A percentile compares a stretch with the other conserved stretches of the same genome.
Evolutionary conservation across 306 rosid species (phyloP).

Genomic region (Ceratonia siliqua): DNA sequence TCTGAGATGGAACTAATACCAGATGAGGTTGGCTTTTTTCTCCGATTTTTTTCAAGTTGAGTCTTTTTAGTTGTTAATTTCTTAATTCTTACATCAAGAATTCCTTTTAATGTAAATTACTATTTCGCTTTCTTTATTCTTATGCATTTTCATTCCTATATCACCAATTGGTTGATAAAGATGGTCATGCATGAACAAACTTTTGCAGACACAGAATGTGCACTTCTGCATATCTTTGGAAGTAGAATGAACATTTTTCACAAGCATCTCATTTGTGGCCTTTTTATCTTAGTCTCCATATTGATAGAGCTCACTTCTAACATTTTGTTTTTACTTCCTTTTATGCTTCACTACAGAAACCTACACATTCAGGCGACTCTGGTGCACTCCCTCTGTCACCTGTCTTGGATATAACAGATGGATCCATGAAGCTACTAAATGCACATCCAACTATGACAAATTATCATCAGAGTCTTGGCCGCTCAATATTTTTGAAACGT

Average conservation of each 20-base stretch:
- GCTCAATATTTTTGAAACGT: conserved; percentile 71
- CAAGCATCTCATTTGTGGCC: no score
- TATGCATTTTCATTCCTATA: conserved; percentile 3
- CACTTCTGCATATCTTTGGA: background rate
- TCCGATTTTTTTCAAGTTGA: conserved; percentile 16
- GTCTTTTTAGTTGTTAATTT: no score
- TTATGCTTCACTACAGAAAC: conserved; percentile 39
- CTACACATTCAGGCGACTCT: conserved; percentile 48
- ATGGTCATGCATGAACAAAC: conserved; percentile 22
- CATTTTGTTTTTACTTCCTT: background rate
- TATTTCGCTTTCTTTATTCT: background rate
- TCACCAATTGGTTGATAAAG: background rate
- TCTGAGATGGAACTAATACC: conserved; percentile 62
- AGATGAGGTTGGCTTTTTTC: conserved; percentile 68
- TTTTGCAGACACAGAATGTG: conserved; percentile 23
- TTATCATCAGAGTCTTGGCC: conserved; percentile 65
- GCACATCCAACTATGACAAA: conserved; percentile 42
- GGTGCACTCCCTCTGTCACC: conserved; percentile 43
- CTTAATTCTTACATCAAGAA: background rate
- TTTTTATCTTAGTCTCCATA: no score
- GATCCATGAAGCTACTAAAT: conserved; percentile 53
- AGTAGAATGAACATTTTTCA: no score
- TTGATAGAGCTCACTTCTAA: background rate
- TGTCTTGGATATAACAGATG: conserved; percentile 53
- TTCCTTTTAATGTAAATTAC: background rate